phyloP scores from a whole-genome alignment of 2,329 filamentous ascomycete species.

The Aspergillus brunneoviolaceus region DNA sequence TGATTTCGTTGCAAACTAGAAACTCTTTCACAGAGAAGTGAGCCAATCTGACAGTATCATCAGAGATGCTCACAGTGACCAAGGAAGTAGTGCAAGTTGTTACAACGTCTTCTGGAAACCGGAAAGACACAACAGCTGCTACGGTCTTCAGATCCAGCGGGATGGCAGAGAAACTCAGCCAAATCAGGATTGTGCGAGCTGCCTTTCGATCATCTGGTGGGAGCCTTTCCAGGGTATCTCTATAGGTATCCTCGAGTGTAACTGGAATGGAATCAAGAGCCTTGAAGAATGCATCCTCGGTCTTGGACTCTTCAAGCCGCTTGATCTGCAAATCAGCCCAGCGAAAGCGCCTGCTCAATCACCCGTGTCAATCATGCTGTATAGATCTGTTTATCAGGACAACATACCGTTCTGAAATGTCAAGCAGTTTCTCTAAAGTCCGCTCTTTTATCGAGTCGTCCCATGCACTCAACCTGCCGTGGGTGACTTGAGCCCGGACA shows the following conservation, averaged over 20 bases:
- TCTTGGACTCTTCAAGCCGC: neutral
- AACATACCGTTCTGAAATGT: conserved; percentile 4
- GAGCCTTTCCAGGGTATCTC: neutral
- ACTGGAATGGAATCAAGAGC: neutral
- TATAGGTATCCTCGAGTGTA: conserved; percentile 5
- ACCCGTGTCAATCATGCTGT: neutral
- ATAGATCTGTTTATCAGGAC: neutral
- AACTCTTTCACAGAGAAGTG: conserved; percentile 12
- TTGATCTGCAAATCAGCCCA: conserved; percentile 8
- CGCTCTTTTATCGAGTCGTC: neutral
- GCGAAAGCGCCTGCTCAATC: conserved; percentile 5
- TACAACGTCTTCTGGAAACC: neutral
- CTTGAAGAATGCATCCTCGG: neutral
- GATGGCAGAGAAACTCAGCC: neutral
- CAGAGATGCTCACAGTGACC: neutral
- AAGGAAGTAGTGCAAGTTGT: conserved; percentile 1
- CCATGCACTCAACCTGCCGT: neutral
- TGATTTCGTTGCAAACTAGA: neutral
- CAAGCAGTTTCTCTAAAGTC: neutral
- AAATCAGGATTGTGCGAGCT: conserved; percentile 1
- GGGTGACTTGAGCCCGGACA: neutral
- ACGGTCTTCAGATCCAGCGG: conserved; percentile 1
- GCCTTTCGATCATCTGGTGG: neutral
- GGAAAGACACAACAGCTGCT: neutral
- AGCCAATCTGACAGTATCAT: neutral